Evolutionary conservation across 768 basidiomycete species (phyloP), one percentile per base, ranked within the genome.

Genomic region (Leccinum subgranulosum): DNA sequence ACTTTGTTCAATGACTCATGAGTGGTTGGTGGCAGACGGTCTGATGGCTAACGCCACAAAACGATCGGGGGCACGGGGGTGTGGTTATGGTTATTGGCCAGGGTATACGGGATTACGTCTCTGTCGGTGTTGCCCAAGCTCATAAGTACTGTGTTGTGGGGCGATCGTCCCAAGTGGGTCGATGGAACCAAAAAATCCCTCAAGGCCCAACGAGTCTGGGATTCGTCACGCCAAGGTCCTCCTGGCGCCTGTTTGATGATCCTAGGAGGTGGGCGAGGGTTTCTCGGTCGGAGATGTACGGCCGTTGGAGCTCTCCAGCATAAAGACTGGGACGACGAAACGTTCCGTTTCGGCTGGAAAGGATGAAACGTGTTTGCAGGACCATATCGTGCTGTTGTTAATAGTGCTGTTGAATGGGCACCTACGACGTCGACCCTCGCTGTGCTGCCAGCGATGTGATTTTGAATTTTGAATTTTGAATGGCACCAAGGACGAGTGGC

Each of bases 11-110:
- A 19, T 41, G 33, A 43, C 34, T 53, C 51, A 45, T 59, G 33
- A 53, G 47, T 46, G 49, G 48, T 43, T 43, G 49, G 49, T 31
- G 49, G 49, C 12, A 19, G 33, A 27, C 4, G 41, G 49, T 29
- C 45, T 56, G 23, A 49, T 54, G 36, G 39, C 49, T 25, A 36
- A 39, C 49, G 41, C 57, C 58, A 51, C 47, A 43, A 60, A 56
- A 60, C 47, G 63, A 70, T 63, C 56, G 63, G 59, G 68, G 55
- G 39, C 39, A 41, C 52, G 41, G 29, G 56, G 58, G 46, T 43
- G 49, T 25, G 25, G n/a, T 34, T 48, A 33, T 46, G 17, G 29
- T n/a, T 48, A 25, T 23, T 27, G 25, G 48, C 17, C 48, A 29
- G 48, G 48, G 48, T 49, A 28, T 49, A 28, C 48, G 28, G 11